These are phyloP conservation scores for Achlya hypogyna DNA, from an alignment of 352 stramenopile genomes.

Conservation along the genomic window DNA sequence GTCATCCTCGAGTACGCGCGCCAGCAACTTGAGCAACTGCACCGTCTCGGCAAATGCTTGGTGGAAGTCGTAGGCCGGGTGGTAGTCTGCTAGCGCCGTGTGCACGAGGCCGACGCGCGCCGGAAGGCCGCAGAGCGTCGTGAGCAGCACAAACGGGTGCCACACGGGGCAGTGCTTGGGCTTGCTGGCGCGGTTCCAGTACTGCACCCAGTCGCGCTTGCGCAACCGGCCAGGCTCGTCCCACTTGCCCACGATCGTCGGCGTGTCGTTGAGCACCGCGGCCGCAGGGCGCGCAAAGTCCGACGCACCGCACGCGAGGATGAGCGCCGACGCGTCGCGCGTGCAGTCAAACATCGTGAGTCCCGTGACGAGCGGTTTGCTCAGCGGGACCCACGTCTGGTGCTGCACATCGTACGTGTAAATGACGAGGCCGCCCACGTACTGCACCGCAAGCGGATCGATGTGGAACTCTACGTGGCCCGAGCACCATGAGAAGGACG, in stretches of 20 bases:
- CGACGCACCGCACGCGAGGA: constrained; percentile 46
- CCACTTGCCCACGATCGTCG: constrained; percentile 69
- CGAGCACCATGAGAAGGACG: constrained; percentile 73
- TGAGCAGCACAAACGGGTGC: constrained; percentile 77
- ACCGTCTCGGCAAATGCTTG: constrained; percentile 69
- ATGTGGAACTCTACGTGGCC: constrained; percentile 80
- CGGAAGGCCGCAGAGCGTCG: constrained; percentile 78
- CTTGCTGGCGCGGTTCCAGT: constrained; percentile 60
- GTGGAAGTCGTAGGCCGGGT: constrained; percentile 50
- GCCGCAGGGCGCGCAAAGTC: background rate
- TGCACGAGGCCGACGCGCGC: constrained; percentile 69
- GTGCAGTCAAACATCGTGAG: constrained; percentile 71
- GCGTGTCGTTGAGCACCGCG: constrained; percentile 45
- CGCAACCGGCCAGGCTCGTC: constrained; percentile 61
- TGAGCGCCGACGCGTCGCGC: constrained; percentile 63
- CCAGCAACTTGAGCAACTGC: constrained; percentile 75
- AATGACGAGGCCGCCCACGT: constrained; percentile 53
- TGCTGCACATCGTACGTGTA: constrained; percentile 67
- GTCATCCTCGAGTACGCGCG: constrained; percentile 60
- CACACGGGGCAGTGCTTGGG: constrained; percentile 73
- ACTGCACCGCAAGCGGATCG: constrained; percentile 64
- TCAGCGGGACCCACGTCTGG: constrained; percentile 49
- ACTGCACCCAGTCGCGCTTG: constrained; percentile 45
- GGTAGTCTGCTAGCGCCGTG: constrained; percentile 57
- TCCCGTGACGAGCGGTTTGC: constrained; percentile 43